Conservation (phyloP, 2,329 filamentous ascomycete species). For the Aspergillus aculeatus region DNA sequence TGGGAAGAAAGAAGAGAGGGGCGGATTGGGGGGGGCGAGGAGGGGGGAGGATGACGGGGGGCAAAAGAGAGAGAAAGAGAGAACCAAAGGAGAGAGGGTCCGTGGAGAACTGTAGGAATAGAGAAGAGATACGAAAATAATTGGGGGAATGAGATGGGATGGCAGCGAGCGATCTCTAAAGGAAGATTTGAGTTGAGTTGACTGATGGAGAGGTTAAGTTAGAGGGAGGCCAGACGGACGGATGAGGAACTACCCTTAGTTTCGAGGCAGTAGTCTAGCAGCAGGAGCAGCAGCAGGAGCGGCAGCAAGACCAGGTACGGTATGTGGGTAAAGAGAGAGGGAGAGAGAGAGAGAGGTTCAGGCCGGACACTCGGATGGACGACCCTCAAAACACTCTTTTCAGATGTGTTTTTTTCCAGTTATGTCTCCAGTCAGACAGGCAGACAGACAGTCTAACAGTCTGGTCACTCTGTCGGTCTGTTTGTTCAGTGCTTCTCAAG, state of each 20-base stretch:
- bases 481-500: too few relatives aligned
- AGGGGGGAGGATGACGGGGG: slow-evolving; percentile 1
- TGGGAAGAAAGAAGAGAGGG: slow-evolving; percentile 5
- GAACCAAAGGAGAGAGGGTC: neutral
- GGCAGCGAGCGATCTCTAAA: neutral
- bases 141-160: slow-evolving; percentile 1
- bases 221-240: slow-evolving; percentile 1
- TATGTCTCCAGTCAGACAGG: too few relatives aligned
- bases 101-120: slow-evolving; percentile 2
- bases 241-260: slow-evolving; percentile 6
- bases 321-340: neutral
- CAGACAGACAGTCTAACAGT: neutral
- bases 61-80: slow-evolving; percentile 7
- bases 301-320: slow-evolving; percentile 2
- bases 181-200: neutral
- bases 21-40: slow-evolving; percentile 1
- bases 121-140: slow-evolving; percentile 5
- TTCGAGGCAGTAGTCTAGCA: neutral
- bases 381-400: neutral
- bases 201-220: neutral
- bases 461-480: neutral
- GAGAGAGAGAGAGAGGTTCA: neutral
- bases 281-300: neutral
- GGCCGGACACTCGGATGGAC: neutral
- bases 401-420: too few relatives aligned